Base-by-base conservation (phyloP, 768 basidiomycete species). In the Tylopilus plumbeoviolaceoides region DNA sequence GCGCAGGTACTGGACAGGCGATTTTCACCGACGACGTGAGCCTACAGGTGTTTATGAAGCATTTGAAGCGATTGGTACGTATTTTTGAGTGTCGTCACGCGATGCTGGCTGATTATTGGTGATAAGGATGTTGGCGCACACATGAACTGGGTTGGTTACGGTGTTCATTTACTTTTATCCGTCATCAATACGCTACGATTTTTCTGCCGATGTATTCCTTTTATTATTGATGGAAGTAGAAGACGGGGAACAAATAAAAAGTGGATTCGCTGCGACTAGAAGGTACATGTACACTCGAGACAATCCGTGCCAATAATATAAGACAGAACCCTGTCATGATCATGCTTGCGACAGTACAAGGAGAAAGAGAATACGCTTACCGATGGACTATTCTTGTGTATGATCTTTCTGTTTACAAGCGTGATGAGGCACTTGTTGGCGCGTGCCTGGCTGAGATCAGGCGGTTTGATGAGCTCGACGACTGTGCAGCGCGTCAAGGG, bases 11-110 rank as follows among this genome's bases (percentile, higher is more conserved):
- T 2, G 95, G 95, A 5, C 89, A 93, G 70, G 91, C 93, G 15
- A 98, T 99, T 70, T 97, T 98, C 70, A 99, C 97, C 50, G 97
- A 98, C 67, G 95, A 99, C 70, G 95, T 98, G 57, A 97, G 92
- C 68, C 79, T 98, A 72, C 91, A 95, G 70, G 89, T 95, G 51
- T 95, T 97, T 77, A 95, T 94, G 94, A 94, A 97, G 65, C 91
- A 95, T 74, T 75, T 98, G 72, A 97, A 95, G 70, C 85, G 93
- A 64, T 72, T 98, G 75, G 94, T 87, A 61, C 65, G n/a, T n/a
- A 46, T 8, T 12, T 38, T 36, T 25, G n/a, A 39, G 28, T 20
- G 23, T 38, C 47, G 4, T 10, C 23, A 3, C 4, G 35, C 3
- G 14, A 17, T 17, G 44, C 18, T 38, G 20, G 15, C 45, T 61